These are phyloP conservation scores for Crithidia sp. DNA, from an alignment of 208 protist genomes.

Conservation along the genomic window DNA sequence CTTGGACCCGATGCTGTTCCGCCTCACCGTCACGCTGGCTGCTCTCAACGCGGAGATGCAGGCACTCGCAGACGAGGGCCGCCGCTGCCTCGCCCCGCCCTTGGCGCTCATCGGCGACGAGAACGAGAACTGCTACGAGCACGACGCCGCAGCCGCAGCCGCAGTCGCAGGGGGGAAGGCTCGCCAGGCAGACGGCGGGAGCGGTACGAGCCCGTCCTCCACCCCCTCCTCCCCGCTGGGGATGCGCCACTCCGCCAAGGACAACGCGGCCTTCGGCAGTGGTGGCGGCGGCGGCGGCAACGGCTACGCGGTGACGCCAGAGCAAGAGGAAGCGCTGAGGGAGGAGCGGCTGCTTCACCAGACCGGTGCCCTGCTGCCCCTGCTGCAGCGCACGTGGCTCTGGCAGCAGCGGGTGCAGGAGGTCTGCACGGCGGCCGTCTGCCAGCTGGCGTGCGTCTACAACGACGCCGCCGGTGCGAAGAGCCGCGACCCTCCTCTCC, in stretches of 20 bases:
- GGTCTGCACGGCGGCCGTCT: constrained; percentile 72
- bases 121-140: constrained; percentile 27
- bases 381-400: constrained; percentile 81
- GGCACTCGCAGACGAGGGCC: constrained; percentile 43
- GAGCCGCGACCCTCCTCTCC: not conserved
- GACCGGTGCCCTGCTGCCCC: constrained; percentile 59
- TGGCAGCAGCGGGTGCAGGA: constrained; percentile 73
- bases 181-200: not conserved
- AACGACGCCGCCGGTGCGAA: not conserved
- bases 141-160: not conserved
- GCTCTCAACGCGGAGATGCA: constrained; percentile 54
- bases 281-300: not conserved
- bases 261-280: too few relatives aligned
- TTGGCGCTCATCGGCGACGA: constrained; percentile 61
- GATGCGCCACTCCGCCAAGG: not conserved
- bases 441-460: constrained; percentile 82
- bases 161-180: not conserved
- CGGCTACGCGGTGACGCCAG: not conserved
- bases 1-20: constrained; percentile 52
- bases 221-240: not conserved
- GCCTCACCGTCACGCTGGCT: constrained; percentile 43
- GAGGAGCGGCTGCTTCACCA: constrained; percentile 80
- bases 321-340: constrained; percentile 14
- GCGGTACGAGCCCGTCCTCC: not conserved
- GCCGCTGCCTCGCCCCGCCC: constrained; percentile 41